Conservation (phyloP, 306 rosid species). For the Lathyrus sativus region DNA sequence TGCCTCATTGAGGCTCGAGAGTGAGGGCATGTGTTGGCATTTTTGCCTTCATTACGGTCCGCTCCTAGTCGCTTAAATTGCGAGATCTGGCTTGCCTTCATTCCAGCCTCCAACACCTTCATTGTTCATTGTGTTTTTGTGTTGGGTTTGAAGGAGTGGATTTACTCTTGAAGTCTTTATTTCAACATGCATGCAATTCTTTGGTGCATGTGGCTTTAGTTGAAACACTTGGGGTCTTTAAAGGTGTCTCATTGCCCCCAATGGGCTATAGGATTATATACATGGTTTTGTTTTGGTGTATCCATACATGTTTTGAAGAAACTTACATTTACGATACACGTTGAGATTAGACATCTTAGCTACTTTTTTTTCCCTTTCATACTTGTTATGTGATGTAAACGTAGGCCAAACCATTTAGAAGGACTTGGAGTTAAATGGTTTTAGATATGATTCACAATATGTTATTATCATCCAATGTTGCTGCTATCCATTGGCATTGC, state of each 20-base stretch:
- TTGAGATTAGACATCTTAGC: background rate
- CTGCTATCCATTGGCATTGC: conserved; percentile 36
- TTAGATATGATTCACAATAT: conserved; percentile 1
- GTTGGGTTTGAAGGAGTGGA: no score
- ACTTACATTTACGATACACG: background rate
- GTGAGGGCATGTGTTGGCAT: no score
- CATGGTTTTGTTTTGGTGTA: conserved; percentile 4
- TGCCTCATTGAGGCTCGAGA: no score
- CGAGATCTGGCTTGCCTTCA: no score
- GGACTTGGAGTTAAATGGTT: background rate
- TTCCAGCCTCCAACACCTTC: no score
- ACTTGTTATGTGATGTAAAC: conserved; percentile 15
- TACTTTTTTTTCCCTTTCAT: background rate
- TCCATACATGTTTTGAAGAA: conserved; percentile 5
- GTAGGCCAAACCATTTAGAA: background rate
- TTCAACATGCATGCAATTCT: background rate
- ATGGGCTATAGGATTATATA: background rate
- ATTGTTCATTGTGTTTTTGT: no score
- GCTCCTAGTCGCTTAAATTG: no score
- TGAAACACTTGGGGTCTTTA: conserved; percentile 4
- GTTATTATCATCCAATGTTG: conserved; percentile 22
- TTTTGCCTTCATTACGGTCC: no score
- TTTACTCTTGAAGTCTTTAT: background rate
- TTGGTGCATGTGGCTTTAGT: background rate
- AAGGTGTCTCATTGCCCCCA: conserved; percentile 1